Evolutionary conservation across 306 rosid genomes (phyloP), one percentile per base, ranked within the genome.

Genomic region (Hippophae gyantsensis): DNA sequence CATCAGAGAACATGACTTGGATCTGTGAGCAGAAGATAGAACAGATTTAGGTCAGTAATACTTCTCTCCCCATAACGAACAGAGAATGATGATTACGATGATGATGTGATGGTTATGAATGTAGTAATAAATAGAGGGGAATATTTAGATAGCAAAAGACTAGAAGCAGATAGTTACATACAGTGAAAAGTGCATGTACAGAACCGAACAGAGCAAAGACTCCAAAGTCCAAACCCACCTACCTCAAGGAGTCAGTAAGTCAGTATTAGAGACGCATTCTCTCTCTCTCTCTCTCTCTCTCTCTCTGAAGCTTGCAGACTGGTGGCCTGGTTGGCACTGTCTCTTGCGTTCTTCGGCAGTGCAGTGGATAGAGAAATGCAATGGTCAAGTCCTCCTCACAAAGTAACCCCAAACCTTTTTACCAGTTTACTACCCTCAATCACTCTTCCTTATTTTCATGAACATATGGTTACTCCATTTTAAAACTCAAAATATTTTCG

Each of bases 11-110:
- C 26, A 25, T 6, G 43, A 54, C 43, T 54, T 54, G 69, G 68
- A 64, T 64, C 69, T 64, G 60, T 11, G 42, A 54, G 65, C 42
- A 38, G 48, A 56, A 38, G 48, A 56, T 32, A 13, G 32, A 42
- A 25, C 45, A 41, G 12, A 56, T 56, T 56, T 56, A 9, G 41
- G 32, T 44, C 52, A 49, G 14, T 12, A 44, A 9, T 45, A 44
- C 43, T 58, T 27, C 54, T 40, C 9, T 7, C 23, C 6, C 64
- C 13, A 13, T 47, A 13, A 13, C 14, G 7, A 52, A 61, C 32
- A 41, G n/a, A 26, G 26, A 9, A 42, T 7, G 9, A 42, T n/a
- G 26, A 18, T 18, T 18, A 18, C 23, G 23, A 41, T 57, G 48
- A 26, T 8, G 51, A 45, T 18, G 10, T 10, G 67, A 43, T n/a